A percentile compares a stretch with the other conserved stretches of the same genome.
Conservation (phyloP, 1,284 basidiomycete species). For the Phaffia rhodozyma region DNA sequence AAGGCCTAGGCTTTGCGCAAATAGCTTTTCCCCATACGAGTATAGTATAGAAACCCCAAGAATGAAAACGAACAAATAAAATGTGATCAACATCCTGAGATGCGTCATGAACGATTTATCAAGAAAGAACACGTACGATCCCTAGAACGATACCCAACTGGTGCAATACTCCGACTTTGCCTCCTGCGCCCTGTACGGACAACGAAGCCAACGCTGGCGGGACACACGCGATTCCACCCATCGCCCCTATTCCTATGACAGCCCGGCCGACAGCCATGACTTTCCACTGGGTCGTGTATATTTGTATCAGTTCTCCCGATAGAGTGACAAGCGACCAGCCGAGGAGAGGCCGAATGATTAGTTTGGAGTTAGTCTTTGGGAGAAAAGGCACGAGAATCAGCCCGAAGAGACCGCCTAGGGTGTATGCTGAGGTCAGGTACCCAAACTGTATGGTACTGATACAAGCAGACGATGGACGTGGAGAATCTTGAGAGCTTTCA, state of each 20-base stretch:
- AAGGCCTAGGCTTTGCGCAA: constrained; percentile 34
- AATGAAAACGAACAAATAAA: too few species aligned
- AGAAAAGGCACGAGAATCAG: constrained; percentile 23
- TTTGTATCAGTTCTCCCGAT: constrained; percentile 1
- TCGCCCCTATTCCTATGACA: constrained; percentile 36
- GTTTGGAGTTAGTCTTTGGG: constrained; percentile 9
- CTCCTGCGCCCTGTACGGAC: constrained; percentile 32
- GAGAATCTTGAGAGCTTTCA: not conserved
- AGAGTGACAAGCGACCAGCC: not conserved
- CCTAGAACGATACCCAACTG: constrained; percentile 35
- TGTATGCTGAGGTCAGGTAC: constrained; percentile 36
- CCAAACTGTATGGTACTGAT: constrained; percentile 28
- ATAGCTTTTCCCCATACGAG: constrained; percentile 18
- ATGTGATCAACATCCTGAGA: not conserved
- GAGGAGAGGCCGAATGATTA: constrained; percentile 17
- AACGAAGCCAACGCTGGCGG: constrained; percentile 37
- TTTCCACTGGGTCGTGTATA: not conserved
- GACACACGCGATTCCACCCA: constrained; percentile 36
- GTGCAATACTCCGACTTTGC: constrained; percentile 37
- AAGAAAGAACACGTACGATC: constrained; percentile 20
- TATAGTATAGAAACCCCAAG: too few species aligned
- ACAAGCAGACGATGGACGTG: not conserved
- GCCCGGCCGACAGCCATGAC: constrained; percentile 18
- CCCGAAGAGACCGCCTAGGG: constrained; percentile 37
- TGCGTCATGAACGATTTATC: not conserved